Percentiles rank a stretch among this genome's conserved stretches.
These are phyloP conservation scores for Royoungia palumana DNA, from an alignment of 768 basidiomycete genomes.

Conservation along the genomic window DNA sequence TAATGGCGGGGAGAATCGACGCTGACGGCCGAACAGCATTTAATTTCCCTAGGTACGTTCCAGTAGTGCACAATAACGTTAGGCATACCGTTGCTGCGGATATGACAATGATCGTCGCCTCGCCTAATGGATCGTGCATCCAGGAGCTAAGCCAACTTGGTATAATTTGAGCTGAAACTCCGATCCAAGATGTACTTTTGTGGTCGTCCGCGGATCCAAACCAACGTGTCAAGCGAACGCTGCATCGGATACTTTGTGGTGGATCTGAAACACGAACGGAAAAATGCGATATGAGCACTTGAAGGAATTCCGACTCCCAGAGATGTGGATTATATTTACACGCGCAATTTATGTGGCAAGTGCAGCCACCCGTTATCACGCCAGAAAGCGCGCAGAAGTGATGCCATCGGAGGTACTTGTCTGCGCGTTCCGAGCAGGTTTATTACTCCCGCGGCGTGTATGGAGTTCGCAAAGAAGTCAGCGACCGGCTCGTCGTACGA, in stretches of 20 bases:
- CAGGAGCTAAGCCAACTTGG: not conserved
- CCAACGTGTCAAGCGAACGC: conserved; percentile 4
- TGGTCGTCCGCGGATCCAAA: conserved; percentile 27
- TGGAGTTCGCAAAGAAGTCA: conserved; percentile 19
- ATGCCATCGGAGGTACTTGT: conserved; percentile 6
- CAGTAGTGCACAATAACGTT: not conserved
- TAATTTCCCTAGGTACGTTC: too few relatives aligned
- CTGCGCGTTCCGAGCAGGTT: conserved; percentile 10
- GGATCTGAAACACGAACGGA: conserved; percentile 9
- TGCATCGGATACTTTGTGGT: not conserved
- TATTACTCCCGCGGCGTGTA: conserved; percentile 28
- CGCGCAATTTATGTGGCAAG: not conserved
- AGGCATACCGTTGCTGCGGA: not conserved
- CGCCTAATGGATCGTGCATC: conserved; percentile 13
- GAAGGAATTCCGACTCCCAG: conserved; percentile 1
- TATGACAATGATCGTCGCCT: conserved; percentile 23
- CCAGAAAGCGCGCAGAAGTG: conserved; percentile 1
- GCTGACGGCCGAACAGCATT: too few relatives aligned
- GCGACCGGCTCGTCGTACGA: conserved; percentile 6
- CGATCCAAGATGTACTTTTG: conserved; percentile 23
- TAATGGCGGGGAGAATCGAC: too few relatives aligned
- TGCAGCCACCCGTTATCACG: not conserved
- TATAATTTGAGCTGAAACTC: not conserved
- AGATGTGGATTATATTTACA: too few relatives aligned
- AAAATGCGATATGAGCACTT: not conserved